Evolutionary conservation across 371 early-diverging fungal species (phyloP), one percentile per base, ranked within the genome.

Genomic region (Lichtheimia ornata): DNA sequence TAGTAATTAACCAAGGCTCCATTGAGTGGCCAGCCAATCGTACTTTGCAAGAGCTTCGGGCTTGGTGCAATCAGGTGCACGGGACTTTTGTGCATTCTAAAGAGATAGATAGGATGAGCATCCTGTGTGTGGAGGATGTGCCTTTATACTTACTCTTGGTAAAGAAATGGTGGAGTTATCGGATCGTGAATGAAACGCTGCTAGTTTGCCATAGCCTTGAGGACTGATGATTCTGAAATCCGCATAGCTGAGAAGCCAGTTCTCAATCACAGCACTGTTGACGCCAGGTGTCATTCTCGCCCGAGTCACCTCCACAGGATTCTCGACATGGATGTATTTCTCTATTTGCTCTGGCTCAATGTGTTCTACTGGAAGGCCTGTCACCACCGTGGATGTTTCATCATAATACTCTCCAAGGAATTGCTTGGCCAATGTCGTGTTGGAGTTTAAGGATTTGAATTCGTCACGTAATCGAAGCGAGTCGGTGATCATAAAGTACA

Each of bases 151-250:
- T 62, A 70, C 73, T 54, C 72, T 64, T 7, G 76, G 75, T 65
- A 79, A 64, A 6, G 72, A 66, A 27, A 75, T 67, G 2, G 76
- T 75, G 9, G 68, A 59, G 27, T 65, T 67, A 56, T 74, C 79
- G 25, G 66, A 66, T 12, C 60, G 65, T 11, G 79, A 71, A 53
- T 75, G 75, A 54, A 75, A 79, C 2, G 76, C 72, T 44, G 76
- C 76, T 28, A 75, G 53, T 56, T 75, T 75, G n/a, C 76, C 76
- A 50, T 72, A 75, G 13, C 76, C 76, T 59, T 75, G 76, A 9
- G 61, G 72, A 63, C 72, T 72, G 52, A 75, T 72, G 18, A 75
- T 55, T 24, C 76, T 60, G 45, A 66, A 75, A 45, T 72, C 66
- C 7, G 76, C 63, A 18, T 65, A 62, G 11, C 70, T 62, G 5